phyloP scores from a whole-genome alignment of 129 eudicot genomes.

The Escallonia herrerae region DNA sequence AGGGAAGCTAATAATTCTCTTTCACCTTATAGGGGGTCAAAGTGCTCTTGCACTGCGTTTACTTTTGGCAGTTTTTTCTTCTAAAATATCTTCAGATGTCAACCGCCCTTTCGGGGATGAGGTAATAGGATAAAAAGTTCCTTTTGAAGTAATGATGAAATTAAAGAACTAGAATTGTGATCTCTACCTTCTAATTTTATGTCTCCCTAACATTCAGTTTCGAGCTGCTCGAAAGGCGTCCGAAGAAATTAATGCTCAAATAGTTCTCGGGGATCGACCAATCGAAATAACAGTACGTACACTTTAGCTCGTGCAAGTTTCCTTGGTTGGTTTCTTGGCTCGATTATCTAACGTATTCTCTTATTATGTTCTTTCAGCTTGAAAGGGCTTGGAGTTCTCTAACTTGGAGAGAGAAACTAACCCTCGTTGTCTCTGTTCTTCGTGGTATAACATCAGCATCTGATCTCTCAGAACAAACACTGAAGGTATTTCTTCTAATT shows the following conservation, averaged over 20 bases:
- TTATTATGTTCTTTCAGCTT: slow-evolving; percentile 39
- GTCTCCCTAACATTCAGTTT: slow-evolving; percentile 41
- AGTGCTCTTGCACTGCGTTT: slow-evolving; percentile 74
- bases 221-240: slow-evolving; percentile 80
- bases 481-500: slow-evolving; percentile 38
- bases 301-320: not conserved
- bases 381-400: slow-evolving; percentile 94
- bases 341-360: not conserved
- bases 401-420: slow-evolving; percentile 72
- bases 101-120: slow-evolving; percentile 90
- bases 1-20: slow-evolving; percentile 6
- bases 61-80: slow-evolving; percentile 68
- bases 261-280: slow-evolving; percentile 91
- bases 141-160: not conserved
- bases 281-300: slow-evolving; percentile 79
- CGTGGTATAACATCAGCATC: slow-evolving; percentile 64
- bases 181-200: not conserved
- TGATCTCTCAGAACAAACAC: slow-evolving; percentile 31
- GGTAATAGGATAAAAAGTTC: slow-evolving; percentile 21
- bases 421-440: slow-evolving; percentile 45
- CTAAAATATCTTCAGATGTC: slow-evolving; percentile 66
- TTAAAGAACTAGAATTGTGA: not conserved
- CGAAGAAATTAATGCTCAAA: slow-evolving; percentile 86
- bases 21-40: slow-evolving; percentile 56
- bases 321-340: not conserved